Base-by-base conservation (phyloP, 1,139 yeast species). In the Magnusiomyces magnusii region DNA sequence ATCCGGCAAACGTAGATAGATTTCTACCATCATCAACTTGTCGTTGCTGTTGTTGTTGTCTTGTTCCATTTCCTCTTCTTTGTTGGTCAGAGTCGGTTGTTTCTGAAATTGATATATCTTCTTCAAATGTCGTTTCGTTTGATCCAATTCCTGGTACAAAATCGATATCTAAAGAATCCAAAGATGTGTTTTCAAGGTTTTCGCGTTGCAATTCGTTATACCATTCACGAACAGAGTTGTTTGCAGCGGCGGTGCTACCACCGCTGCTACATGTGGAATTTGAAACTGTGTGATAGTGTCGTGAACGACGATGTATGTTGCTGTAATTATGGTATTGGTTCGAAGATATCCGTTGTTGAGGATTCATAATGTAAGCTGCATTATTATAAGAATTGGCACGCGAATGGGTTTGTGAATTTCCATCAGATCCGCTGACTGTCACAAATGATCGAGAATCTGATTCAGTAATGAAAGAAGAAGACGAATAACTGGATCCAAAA, bases 61-160 rank as follows among this genome's bases (percentile, higher is more conserved):
- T 31, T 7, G 36, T 31, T 13, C 36, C 13, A 31, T n/a, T n/a
- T n/a, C n/a, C n/a, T n/a, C n/a, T n/a, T n/a, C n/a, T n/a, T n/a
- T n/a, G n/a, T n/a, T 31, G 36, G 36, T 31, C 13, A 31, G 7
- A 9, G 10, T 13, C 13, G 36, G 7, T 31, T 31, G 36, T 13
- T 41, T 41, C 19, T 15, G 47, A 17, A n/a, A 17, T 10, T 13
- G 10, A 9, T 27, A 17, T 44, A 7, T 51, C 55, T n/a, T 53
- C 58, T 19, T 57, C 57, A 47, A 55, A 36, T 1, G 60, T 59
- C 24, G 58, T 55, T 50, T 59, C 61, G 23, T 53, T 52, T 7
- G 60, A 55, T 17, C 27, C 57, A 41, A 52, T 54, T 10, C 57
- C 51, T 17, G 54, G 49, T 3, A 19, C 56, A 47, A 50, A 53